These are phyloP conservation scores for Hypomontagnella monticulosa DNA, from an alignment of 495 filamentous ascomycete species.

Conservation along the genomic window DNA sequence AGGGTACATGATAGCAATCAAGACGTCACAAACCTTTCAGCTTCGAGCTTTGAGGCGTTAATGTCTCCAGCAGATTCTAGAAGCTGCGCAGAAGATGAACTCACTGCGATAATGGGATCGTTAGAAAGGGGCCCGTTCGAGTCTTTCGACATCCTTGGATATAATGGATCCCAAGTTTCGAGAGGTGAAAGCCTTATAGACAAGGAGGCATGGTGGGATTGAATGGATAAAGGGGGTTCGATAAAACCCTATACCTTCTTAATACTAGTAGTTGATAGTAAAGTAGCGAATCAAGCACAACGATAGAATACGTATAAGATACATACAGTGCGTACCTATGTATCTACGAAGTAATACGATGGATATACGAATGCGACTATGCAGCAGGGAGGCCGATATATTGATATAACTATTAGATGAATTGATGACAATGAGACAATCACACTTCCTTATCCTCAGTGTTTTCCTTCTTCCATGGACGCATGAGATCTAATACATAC, in stretches of 20 bases:
- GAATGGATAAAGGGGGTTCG: neutral
- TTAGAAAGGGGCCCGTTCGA: slow-evolving; percentile 22
- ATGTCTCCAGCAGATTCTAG: slow-evolving; percentile 22
- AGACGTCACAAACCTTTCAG: neutral
- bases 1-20: neutral
- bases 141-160: slow-evolving; percentile 21
- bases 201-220: slow-evolving; percentile 33
- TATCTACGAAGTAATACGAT: no score
- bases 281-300: no score
- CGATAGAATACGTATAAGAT: no score
- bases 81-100: slow-evolving; percentile 12
- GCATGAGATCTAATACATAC: slow-evolving; percentile 25
- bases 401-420: no score
- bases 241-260: no score
- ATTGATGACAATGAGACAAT: neutral
- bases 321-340: no score
- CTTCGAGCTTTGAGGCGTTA: slow-evolving; percentile 16
- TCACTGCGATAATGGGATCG: slow-evolving; percentile 17
- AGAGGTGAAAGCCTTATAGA: slow-evolving; percentile 19
- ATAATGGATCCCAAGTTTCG: slow-evolving; percentile 8
- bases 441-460: neutral
- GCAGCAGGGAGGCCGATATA: no score
- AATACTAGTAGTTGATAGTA: no score
- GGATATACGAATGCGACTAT: no score
- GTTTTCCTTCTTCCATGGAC: slow-evolving; percentile 14